Conservation (phyloP, 2,329 filamentous ascomycete genomes). For the Colletotrichum gigasporum region DNA sequence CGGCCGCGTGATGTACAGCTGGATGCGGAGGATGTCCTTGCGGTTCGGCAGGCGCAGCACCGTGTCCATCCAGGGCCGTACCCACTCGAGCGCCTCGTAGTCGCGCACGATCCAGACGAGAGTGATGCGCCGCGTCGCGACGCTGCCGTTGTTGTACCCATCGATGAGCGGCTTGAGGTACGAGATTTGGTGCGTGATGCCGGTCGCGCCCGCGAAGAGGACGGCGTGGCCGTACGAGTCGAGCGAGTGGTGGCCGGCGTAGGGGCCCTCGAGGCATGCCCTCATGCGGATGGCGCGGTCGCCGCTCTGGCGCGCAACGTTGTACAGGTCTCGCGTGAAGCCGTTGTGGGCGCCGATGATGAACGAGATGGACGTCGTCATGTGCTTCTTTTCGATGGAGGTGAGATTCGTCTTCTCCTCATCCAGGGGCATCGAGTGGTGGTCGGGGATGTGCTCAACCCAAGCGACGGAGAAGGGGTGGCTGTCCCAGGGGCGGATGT, state of each 20-base stretch:
- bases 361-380: constrained; percentile 74
- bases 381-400: constrained; percentile 50
- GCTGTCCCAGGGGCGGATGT: constrained; percentile 74
- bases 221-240: constrained; percentile 93
- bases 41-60: constrained; percentile 82
- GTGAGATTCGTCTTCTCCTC: constrained; percentile 50
- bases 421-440: constrained; percentile 41
- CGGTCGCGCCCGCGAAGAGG: constrained; percentile 90
- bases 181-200: constrained; percentile 94
- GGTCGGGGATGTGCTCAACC: constrained; percentile 65
- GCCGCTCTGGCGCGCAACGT: constrained; percentile 68
- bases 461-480: constrained; percentile 85
- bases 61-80: constrained; percentile 82
- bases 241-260: constrained; percentile 83
- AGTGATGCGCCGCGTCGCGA: constrained; percentile 82
- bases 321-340: constrained; percentile 84
- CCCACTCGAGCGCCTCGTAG: constrained; percentile 91
- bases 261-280: constrained; percentile 89
- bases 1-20: constrained; percentile 90
- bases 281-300: constrained; percentile 67
- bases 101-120: constrained; percentile 95
- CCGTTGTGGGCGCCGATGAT: constrained; percentile 89
- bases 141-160: constrained; percentile 74
- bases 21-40: constrained; percentile 83
- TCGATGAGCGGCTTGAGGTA: constrained; percentile 82